phyloP scores from a whole-genome alignment of 306 rosid genomes.

The Carpinus fangiana region DNA sequence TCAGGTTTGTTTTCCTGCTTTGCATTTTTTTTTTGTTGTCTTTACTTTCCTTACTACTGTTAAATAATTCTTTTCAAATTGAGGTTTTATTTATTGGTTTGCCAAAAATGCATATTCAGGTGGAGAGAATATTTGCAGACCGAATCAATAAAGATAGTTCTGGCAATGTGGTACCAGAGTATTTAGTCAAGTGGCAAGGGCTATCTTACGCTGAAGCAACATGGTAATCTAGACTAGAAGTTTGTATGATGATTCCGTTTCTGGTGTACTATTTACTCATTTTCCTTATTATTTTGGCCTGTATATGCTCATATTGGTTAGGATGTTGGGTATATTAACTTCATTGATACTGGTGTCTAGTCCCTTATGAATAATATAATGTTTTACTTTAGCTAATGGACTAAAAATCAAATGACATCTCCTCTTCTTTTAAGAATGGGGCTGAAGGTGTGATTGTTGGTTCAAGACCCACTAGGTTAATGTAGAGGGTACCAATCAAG shows the following conservation, averaged over 20 bases:
- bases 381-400: background rate
- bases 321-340: background rate
- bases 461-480: background rate
- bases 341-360: background rate
- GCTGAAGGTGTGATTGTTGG: background rate
- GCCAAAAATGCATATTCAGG: slow-evolving; percentile 47
- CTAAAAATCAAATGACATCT: background rate
- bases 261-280: background rate
- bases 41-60: slow-evolving; percentile 7
- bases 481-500: background rate
- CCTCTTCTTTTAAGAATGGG: background rate
- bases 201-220: slow-evolving; percentile 98
- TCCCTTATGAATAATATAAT: background rate
- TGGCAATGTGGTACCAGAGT: slow-evolving; percentile 78
- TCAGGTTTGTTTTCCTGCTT: slow-evolving; percentile 63
- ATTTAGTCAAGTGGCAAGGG: slow-evolving; percentile 99
- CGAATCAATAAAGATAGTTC: slow-evolving; percentile 77
- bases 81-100: slow-evolving; percentile 20
- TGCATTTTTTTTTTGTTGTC: background rate
- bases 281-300: background rate
- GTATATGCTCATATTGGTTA: background rate
- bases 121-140: slow-evolving; percentile 90
- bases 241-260: slow-evolving; percentile 13
- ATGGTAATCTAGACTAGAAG: slow-evolving; percentile 53
- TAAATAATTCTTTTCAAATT: background rate